Evolutionary conservation across 495 filamentous ascomycete species (phyloP).

Genomic region (Aspergillus kassunensis): DNA sequence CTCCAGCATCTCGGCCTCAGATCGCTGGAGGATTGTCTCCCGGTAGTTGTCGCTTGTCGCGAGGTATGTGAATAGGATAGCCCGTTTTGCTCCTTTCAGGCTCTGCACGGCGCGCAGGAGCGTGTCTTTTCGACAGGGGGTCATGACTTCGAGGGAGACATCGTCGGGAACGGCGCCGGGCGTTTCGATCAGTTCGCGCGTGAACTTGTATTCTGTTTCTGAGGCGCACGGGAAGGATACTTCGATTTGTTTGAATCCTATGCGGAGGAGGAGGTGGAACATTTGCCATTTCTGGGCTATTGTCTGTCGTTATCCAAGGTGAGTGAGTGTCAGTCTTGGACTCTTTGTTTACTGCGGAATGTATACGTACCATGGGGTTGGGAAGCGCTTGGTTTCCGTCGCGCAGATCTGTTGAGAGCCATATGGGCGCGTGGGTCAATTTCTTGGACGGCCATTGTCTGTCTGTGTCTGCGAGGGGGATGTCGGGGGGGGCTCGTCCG

Average conservation of each 20-base stretch:
- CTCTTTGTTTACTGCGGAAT: neutral
- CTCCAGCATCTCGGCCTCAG: constrained; percentile 66
- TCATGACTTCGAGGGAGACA: constrained; percentile 84
- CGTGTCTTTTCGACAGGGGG: constrained; percentile 79
- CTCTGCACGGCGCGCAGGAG: constrained; percentile 78
- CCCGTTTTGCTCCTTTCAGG: constrained; percentile 76
- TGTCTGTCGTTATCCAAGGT: too few relatives aligned
- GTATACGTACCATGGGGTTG: constrained; percentile 58
- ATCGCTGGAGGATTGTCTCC: constrained; percentile 70
- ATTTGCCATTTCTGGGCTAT: constrained; percentile 81
- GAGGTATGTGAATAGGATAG: constrained; percentile 79
- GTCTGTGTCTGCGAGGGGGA: too few relatives aligned
- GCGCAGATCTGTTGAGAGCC: constrained; percentile 71
- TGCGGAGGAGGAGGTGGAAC: constrained; percentile 77
- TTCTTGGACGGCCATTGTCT: neutral
- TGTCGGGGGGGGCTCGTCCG: too few relatives aligned
- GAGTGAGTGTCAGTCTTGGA: neutral
- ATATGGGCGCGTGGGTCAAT: constrained; percentile 45
- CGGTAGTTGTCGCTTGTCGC: constrained; percentile 81
- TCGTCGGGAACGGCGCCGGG: constrained; percentile 75
- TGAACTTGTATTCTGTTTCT: constrained; percentile 86
- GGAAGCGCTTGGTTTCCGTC: constrained; percentile 73
- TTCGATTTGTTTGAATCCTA: constrained; percentile 92
- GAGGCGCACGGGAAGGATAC: constrained; percentile 84
- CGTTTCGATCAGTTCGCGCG: constrained; percentile 67